phyloP scores from a whole-genome alignment of 441 rosid species.

The Syzygium syzygioides region DNA sequence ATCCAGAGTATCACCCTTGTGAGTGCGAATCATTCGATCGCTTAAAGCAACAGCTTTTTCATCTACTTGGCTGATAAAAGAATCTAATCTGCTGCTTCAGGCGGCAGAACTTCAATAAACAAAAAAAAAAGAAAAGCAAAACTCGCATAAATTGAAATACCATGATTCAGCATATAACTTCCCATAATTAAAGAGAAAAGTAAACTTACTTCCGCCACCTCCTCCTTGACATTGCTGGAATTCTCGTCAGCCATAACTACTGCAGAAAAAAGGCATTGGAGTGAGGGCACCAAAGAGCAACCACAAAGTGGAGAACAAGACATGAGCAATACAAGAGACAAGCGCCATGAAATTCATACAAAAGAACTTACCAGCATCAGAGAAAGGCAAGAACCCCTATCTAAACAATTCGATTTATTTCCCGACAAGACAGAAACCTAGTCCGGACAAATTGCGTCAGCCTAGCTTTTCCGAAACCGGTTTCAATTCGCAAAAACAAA shows the following conservation, averaged over 20 bases:
- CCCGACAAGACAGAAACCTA: background rate
- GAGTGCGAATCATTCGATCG: background rate
- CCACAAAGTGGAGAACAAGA: background rate
- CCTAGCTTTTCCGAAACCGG: background rate
- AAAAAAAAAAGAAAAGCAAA: too few species aligned
- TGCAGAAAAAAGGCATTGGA: conserved; percentile 2
- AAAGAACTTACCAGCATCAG: background rate
- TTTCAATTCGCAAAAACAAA: background rate
- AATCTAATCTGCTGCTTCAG: background rate
- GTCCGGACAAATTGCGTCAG: background rate
- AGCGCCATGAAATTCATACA: background rate
- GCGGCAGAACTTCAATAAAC: background rate
- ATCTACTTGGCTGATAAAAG: background rate
- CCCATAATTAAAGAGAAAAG: background rate
- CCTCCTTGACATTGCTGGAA: conserved; percentile 36
- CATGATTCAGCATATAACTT: background rate
- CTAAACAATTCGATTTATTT: background rate
- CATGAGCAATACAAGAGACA: background rate
- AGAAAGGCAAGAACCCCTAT: background rate
- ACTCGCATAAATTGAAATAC: background rate
- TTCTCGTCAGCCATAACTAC: conserved; percentile 44
- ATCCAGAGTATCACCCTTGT: background rate
- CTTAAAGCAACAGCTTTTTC: background rate
- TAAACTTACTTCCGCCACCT: conserved; percentile 46
- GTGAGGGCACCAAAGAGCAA: background rate